Conservation (phyloP, 352 stramenopile genomes). For the Pseudoperonospora humuli region DNA sequence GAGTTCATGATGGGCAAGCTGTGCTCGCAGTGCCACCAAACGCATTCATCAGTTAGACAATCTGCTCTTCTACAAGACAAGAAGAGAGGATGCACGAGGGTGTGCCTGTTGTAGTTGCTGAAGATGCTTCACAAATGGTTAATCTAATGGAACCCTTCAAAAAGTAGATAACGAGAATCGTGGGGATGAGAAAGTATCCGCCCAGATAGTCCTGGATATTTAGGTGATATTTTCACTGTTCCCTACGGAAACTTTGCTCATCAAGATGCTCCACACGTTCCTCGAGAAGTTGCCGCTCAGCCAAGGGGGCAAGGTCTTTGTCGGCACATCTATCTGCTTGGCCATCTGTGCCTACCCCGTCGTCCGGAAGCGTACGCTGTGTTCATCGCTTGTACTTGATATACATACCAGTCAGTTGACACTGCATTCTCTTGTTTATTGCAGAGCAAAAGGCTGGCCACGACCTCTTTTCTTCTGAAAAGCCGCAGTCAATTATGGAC, state of each 20-base stretch:
- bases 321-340: slow-evolving; percentile 60
- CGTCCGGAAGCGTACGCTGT: slow-evolving; percentile 45
- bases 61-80: too few species aligned
- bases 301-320: slow-evolving; percentile 63
- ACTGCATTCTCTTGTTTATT: background rate
- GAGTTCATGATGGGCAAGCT: too few species aligned
- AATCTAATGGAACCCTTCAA: too few species aligned
- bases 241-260: background rate
- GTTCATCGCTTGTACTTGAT: slow-evolving; percentile 2
- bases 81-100: too few species aligned
- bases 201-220: too few species aligned
- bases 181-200: too few species aligned
- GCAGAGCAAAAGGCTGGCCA: slow-evolving; percentile 72
- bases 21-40: too few species aligned
- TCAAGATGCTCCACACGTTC: slow-evolving; percentile 45
- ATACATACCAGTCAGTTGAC: background rate
- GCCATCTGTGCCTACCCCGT: slow-evolving; percentile 61
- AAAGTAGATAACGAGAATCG: too few species aligned
- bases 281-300: slow-evolving; percentile 62
- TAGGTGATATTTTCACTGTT: too few species aligned
- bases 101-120: too few species aligned
- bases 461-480: slow-evolving; percentile 81
- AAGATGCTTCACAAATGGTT: too few species aligned
- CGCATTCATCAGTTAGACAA: too few species aligned
- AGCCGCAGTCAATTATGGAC: slow-evolving; percentile 72